Evolutionary conservation across 108 stramenopile species (phyloP).

Genomic region (Cyclotella sp.): DNA sequence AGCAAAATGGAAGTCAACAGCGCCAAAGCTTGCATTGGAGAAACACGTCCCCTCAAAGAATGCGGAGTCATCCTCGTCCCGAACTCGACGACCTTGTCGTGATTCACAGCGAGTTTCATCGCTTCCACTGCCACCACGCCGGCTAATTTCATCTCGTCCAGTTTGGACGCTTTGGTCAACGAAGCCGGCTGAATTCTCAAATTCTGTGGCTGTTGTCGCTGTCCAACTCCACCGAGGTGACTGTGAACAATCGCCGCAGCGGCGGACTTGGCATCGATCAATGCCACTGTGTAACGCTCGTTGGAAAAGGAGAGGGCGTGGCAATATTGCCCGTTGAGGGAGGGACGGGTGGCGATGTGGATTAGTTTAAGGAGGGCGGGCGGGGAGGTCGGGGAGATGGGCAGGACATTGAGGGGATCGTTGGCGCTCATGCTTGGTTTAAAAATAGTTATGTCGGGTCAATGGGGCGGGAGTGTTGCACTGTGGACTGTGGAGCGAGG

Average conservation of each 20-base stretch:
- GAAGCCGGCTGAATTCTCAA: conserved; percentile 44
- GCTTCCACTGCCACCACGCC: conserved; percentile 24
- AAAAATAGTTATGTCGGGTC: background rate
- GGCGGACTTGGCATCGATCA: conserved; percentile 30
- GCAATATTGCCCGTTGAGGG: conserved; percentile 39
- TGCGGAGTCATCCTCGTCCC: conserved; percentile 30
- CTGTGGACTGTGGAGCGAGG: no score
- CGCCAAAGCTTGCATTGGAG: conserved; percentile 27
- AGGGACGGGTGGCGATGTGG: conserved; percentile 42
- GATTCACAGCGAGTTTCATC: conserved; percentile 18
- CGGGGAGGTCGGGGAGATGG: conserved; percentile 34
- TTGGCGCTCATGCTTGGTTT: conserved; percentile 23
- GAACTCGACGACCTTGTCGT: conserved; percentile 10
- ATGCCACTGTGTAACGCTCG: conserved; percentile 43
- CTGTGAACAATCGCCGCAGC: conserved; percentile 13
- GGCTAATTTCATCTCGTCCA: conserved; percentile 46
- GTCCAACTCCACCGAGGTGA: background rate
- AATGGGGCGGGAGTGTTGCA: no score
- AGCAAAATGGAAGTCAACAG: conserved; percentile 11
- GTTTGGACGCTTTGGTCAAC: conserved; percentile 27
- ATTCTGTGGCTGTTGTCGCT: conserved; percentile 22
- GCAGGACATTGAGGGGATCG: conserved; percentile 43
- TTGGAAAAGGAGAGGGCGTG: conserved; percentile 40
- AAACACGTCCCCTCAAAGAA: conserved; percentile 11
- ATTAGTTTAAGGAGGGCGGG: conserved; percentile 46